Base-by-base conservation (phyloP, 1,139 yeast genomes). In the Suhomyces wounanorum region DNA sequence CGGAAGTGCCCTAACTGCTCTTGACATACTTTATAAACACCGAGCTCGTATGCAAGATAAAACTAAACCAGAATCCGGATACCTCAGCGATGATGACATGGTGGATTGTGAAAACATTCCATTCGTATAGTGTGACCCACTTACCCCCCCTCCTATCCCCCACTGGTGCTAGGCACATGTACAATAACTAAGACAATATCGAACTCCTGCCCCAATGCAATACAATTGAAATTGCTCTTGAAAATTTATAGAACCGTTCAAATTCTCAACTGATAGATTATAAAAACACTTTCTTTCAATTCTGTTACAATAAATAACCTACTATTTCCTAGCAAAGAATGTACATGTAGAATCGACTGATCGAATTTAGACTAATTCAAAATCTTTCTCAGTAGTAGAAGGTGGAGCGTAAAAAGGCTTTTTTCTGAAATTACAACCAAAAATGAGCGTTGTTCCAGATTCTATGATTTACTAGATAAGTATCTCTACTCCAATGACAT, bases 1-100 rank as follows among this genome's bases (percentile, higher is more conserved):
- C 51, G 79, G 80, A 2, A 64, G 73, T 45, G 66, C 77, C 0
- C 54, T 62, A 17, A 59, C 64, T 10, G 69, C 72, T 0, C 55
- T 71, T 36, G 69, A 66, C 35, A 49, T 50, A 26, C 54, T 70
- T 9, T 50, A 52, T 13, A 55, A 54, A 40, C 55, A 57, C 50
- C 52, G 59, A 36, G 59, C 57, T 5, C 25, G 35, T 10, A 42
- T 26, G 11, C 26, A 39, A 10, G 40, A 18, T 11, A 31, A 26
- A 17, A 54, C 40, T 49, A 49, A 37, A 48, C 51, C 49, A 36
- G 44, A 46, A 52, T 33, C 43, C 13, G 40, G 44, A 40, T 54
- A 53, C 2, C 55, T 48, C 9, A n/a, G 18, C 14, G 52, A 44
- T n/a, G 56, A 52, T n/a, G 52, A 52, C n/a, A 49, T 16, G 14